Evolutionary conservation across 148 eudicot species (phyloP), one percentile per base, ranked within the genome.

Genomic region (Silene conica): DNA sequence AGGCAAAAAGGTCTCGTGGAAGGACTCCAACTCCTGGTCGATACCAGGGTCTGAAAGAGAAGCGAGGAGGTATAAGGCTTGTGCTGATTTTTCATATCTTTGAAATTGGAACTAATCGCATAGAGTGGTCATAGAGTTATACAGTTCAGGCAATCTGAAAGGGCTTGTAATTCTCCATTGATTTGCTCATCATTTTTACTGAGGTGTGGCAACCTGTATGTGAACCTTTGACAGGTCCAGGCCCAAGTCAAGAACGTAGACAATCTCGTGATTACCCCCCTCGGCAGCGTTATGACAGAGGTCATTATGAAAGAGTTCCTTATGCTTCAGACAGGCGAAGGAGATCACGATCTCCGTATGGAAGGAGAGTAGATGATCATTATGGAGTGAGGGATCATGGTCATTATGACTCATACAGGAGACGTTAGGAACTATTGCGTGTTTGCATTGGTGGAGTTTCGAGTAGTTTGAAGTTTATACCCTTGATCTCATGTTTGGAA

Each of bases 11-110:
- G 77, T 79, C 83, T 62, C 87, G 89, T 67, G 94, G 88, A 71
- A 84, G 94, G 82, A 89, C 94, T 23, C 94, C 94, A 61, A 89
- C 91, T 76, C 94, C 94, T 71, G 94, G 94, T 74, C 82, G 84
- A 66, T 89, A 89, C 76, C 88, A 83, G 64, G 94, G 94, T 72
- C 76, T 73, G 38, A 84, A 69, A 76, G 86, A 82, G 43, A 85
- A 34, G 72, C 79, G 74, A 63, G 85, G 81, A 75, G 87, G 89
- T 68, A 68, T 46, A 46, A n/a, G 15, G 15, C 25, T 67, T 67
- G 43, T 41, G 20, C 58, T 48, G 8, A 41, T 28, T 6, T 31
- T 14, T 26, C 55, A 50, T 43, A 34, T 65, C 23, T 14, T 20
- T 18, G n/a, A 6, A 68, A 46, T 16, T 19, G 10, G 25, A 43